Conservation (phyloP, 768 basidiomycete genomes). For the Aureoboletus auriporus region DNA sequence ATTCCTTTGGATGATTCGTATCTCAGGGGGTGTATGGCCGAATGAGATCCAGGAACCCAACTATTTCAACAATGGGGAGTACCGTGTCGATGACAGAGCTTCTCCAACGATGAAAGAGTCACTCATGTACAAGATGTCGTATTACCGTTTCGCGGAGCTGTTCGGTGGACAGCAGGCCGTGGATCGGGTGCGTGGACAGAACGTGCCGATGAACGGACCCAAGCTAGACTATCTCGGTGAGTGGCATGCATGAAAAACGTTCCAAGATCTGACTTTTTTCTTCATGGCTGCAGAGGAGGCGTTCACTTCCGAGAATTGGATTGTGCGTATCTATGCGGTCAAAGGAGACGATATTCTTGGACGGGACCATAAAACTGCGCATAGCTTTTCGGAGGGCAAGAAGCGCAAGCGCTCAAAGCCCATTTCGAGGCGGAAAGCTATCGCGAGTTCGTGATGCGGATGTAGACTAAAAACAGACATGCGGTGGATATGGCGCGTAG, state of each 20-base stretch:
- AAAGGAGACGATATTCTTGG: conserved; percentile 92
- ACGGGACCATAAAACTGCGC: conserved; percentile 84
- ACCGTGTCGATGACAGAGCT: conserved; percentile 85
- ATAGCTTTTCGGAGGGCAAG: conserved; percentile 82
- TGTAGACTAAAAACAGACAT: neutral
- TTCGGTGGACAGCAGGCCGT: conserved; percentile 70
- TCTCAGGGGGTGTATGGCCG: conserved; percentile 95
- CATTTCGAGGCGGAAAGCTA: conserved; percentile 50
- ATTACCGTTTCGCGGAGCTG: conserved; percentile 90
- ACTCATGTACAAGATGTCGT: conserved; percentile 99
- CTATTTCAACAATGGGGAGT: conserved; percentile 95
- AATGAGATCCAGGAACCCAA: conserved; percentile 95
- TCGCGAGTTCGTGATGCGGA: conserved; percentile 16
- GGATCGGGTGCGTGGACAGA: conserved; percentile 90
- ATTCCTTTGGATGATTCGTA: conserved; percentile 98
- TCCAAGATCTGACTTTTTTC: conserved; percentile 1
- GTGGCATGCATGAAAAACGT: conserved; percentile 20
- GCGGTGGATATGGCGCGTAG: no score
- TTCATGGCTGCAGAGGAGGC: conserved; percentile 68
- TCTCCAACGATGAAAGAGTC: conserved; percentile 88
- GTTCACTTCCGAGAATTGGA: conserved; percentile 99
- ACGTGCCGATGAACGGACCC: conserved; percentile 71
- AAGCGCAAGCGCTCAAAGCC: conserved; percentile 84
- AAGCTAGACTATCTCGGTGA: conserved; percentile 84
- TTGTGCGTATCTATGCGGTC: conserved; percentile 94